Evolutionary conservation across 768 basidiomycete species (phyloP), one percentile per base, ranked within the genome.

Genomic region (Hortiboletus campestris): DNA sequence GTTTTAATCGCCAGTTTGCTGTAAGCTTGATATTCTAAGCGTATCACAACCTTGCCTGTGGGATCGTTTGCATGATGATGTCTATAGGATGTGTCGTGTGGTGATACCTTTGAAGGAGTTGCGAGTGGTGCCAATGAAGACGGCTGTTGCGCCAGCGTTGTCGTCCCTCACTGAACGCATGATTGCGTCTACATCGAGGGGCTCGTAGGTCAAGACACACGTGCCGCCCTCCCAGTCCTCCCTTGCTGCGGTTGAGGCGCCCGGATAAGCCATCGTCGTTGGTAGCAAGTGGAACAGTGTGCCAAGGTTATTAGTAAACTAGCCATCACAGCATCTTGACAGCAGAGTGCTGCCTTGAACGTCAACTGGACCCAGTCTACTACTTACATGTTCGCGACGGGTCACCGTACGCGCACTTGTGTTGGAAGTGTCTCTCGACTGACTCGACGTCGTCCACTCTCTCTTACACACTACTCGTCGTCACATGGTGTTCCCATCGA

Each of bases 121-220:
- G 54, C 92, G 82, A 7, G 92, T 95, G 14, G 91, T 91, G 8
- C 92, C 92, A 51, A 93, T 82, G 74, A 95, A 94, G 4, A 85
- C 75, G 11, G 84, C 84, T 12, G 80, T 84, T 34, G 89, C 91
- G 7, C 91, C 92, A 20, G 87, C 86, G 40, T 73, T 69, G 49
- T 85, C 79, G 65, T 85, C 78, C 44, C 78, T 76, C 22, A 91
- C 87, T 12, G 82, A 85, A 13, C 72, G n/a, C n/a, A n/a, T n/a
- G n/a, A n/a, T n/a, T n/a, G n/a, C n/a, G n/a, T n/a, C n/a, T n/a
- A n/a, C n/a, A n/a, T n/a, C n/a, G n/a, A n/a, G n/a, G n/a, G n/a
- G n/a, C n/a, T n/a, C n/a, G n/a, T n/a, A n/a, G n/a, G n/a, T n/a
- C n/a, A n/a, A n/a, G n/a, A n/a, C n/a, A n/a, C n/a, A 86, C 6